A percentile compares a stretch with the other conserved stretches of the same genome.
Conservation (phyloP, 2,329 filamentous ascomycete species). For the Geosmithia putterillii region DNA sequence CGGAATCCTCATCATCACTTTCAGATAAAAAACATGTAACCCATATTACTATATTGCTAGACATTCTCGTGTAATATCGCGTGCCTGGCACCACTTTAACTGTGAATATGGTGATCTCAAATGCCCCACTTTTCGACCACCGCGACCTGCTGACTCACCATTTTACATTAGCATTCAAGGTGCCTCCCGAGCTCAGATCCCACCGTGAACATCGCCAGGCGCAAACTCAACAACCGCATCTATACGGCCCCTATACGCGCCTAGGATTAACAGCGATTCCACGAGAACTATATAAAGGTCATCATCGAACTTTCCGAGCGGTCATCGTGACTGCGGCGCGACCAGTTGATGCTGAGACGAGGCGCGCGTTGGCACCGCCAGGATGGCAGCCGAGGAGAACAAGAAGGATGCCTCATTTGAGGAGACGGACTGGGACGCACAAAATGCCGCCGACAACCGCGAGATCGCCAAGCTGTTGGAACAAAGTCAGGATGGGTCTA, state of each 20-base stretch:
- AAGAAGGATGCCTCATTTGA: slow-evolving; percentile 21
- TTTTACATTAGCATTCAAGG: not conserved
- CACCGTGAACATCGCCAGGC: slow-evolving; percentile 2
- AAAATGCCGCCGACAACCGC: slow-evolving; percentile 36
- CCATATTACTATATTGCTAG: no score
- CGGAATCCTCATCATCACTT: no score
- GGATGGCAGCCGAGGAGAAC: slow-evolving; percentile 17
- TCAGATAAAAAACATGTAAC: no score
- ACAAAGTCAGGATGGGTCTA: slow-evolving; percentile 24
- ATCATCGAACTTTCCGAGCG: not conserved
- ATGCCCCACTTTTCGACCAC: not conserved
- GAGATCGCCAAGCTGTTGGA: slow-evolving; percentile 32
- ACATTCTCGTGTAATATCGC: no score
- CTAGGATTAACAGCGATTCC: not conserved
- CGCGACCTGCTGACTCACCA: slow-evolving; percentile 3
- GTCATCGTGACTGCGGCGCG: not conserved
- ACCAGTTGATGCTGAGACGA: not conserved
- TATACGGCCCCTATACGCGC: not conserved
- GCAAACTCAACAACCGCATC: not conserved
- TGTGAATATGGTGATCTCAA: not conserved
- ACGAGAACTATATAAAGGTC: not conserved
- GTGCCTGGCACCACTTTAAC: no score
- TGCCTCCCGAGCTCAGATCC: slow-evolving; percentile 1
- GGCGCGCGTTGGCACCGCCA: slow-evolving; percentile 4
- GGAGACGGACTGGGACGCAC: slow-evolving; percentile 23